These are phyloP conservation scores for Cynanchum wilfordii DNA, from an alignment of 257 asterid species.

Conservation along the genomic window DNA sequence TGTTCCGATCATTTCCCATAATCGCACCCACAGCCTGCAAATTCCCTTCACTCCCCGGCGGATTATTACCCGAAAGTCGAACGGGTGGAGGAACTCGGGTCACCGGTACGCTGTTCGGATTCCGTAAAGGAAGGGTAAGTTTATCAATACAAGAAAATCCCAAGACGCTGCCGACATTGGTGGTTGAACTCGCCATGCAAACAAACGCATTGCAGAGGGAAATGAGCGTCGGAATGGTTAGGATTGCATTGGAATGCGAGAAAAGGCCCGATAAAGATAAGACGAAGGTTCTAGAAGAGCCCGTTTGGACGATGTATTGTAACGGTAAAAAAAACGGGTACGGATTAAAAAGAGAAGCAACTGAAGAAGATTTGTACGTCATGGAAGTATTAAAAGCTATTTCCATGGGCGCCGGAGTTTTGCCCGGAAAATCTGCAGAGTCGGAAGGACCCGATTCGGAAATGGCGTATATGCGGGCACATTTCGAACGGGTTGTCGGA, in stretches of 20 bases:
- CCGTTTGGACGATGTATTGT: conserved; percentile 75
- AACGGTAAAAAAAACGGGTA: conserved; percentile 80
- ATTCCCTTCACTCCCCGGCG: conserved; percentile 62
- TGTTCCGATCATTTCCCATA: conserved; percentile 78
- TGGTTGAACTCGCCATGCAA: conserved; percentile 43
- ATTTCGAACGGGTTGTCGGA: conserved; percentile 70
- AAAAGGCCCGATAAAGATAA: conserved; percentile 29
- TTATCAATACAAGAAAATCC: conserved; percentile 42
- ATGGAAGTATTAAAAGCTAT: conserved; percentile 75
- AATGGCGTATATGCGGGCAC: conserved; percentile 71
- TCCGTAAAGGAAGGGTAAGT: conserved; percentile 37
- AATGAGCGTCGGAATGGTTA: conserved; percentile 43
- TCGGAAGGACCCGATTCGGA: conserved; percentile 62
- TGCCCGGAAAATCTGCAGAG: conserved; percentile 61
- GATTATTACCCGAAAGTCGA: conserved; percentile 37
- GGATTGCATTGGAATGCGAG: conserved; percentile 42
- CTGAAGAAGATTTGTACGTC: conserved; percentile 67
- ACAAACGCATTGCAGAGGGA: conserved; percentile 34
- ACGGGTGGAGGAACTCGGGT: conserved; percentile 33
- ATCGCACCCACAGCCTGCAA: conserved; percentile 57
- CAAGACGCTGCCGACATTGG: conserved; percentile 33
- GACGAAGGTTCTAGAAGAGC: conserved; percentile 50
- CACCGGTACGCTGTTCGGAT: conserved; percentile 72
- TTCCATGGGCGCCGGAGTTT: conserved; percentile 87
- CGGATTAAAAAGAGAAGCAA: conserved; percentile 51